These are phyloP conservation scores for Piper longum DNA, from an alignment of 164 flowering plant species.

Conservation along the genomic window DNA sequence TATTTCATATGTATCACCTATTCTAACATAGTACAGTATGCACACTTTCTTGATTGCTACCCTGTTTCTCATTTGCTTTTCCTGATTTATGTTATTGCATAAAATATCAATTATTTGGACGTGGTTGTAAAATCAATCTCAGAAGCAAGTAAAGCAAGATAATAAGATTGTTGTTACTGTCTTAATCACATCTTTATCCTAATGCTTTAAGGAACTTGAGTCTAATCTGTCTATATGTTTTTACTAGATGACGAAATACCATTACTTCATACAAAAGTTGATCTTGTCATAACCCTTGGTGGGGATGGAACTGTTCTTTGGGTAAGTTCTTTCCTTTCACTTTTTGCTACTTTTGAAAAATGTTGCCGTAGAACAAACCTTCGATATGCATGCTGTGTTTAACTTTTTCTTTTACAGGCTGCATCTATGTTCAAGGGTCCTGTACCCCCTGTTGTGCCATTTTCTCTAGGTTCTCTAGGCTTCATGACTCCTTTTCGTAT, in stretches of 20 bases:
- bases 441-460: conserved; percentile 90
- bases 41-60: too few relatives aligned
- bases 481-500: conserved; percentile 99
- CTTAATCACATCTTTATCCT: not conserved
- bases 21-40: not conserved
- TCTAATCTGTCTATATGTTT: conserved; percentile 5
- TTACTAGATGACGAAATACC: conserved; percentile 54
- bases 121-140: too few relatives aligned
- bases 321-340: not conserved
- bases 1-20: not conserved
- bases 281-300: conserved; percentile 91
- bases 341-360: not conserved
- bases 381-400: too few relatives aligned
- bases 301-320: conserved; percentile 99
- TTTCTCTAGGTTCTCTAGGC: conserved; percentile 91
- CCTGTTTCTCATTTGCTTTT: too few relatives aligned
- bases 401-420: conserved; percentile 43
- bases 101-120: too few relatives aligned
- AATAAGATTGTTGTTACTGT: not conserved
- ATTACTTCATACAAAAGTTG: conserved; percentile 72
- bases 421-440: conserved; percentile 99
- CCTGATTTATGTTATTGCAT: too few relatives aligned
- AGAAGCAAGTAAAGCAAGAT: too few relatives aligned
- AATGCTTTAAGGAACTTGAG: not conserved
- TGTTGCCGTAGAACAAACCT: not conserved